Base-by-base conservation (phyloP, 2,329 filamentous ascomycete genomes). In the Thelonectria discophora region DNA sequence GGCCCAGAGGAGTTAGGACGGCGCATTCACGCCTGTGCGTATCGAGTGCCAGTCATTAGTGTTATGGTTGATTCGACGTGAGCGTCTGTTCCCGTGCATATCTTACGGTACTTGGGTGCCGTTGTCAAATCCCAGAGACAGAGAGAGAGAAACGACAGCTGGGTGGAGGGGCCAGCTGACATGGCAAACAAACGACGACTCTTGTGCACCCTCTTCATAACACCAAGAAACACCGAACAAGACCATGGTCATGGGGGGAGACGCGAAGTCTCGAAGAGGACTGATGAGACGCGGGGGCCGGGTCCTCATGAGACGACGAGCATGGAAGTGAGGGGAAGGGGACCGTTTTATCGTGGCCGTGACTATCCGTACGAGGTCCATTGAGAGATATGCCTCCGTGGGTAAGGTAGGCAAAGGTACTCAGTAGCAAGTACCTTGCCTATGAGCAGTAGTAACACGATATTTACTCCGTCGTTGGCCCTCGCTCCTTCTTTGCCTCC, bases 101-200 rank as follows among this genome's bases (percentile, higher is more conserved):
- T 21, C 17, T 24, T 17, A 20, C 27, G 18, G 42, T 34, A 24
- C 40, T 45, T 15, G 43, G 32, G 48, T 24, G 39, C 13, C 40
- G 40, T 32, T 13, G 11, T 18, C 12, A 46, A n/a, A 47, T 58
- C 55, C 40, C 11, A 30, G 27, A 49, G 48, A 34, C 24, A 18
- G 56, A 24, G 21, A 30, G 27, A 30, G 27, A 30, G 27, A 49
- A 42, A 42, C 24, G 18, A 49, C 43, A 10, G 27, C 2, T 32
- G 46, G 27, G 24, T 54, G 51, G 57, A 55, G 45, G 57, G 49
- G 50, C 43, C 57, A 55, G 20, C 20, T 55, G 45, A 45, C 46
- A 21, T 30, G 27, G 27, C 2, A 30, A 30, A 10, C 27, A 30
- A 30, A 30, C 27, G 27, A 30, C 27, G 27, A 30, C 27, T 30